Evolutionary conservation across 129 eudicot genomes (phyloP).

Genomic region (Solidago caesia): DNA sequence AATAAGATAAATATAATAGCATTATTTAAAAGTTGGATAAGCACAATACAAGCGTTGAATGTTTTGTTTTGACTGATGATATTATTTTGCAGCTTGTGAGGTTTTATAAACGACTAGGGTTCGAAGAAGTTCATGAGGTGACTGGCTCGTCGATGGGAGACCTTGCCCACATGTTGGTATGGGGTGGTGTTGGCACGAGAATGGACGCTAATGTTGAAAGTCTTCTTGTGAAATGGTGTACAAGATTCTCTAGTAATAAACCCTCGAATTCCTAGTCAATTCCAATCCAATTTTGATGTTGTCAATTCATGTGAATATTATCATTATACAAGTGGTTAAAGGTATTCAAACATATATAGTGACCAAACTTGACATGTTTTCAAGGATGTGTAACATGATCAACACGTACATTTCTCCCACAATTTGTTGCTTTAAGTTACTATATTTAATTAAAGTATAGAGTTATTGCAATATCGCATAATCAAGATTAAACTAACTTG

Average conservation of each 20-base stretch:
- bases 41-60: not conserved
- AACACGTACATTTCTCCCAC: not conserved
- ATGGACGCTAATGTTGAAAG: slow-evolving; percentile 69
- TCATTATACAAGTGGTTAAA: not conserved
- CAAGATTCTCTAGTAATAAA: slow-evolving; percentile 41
- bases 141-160: slow-evolving; percentile 61
- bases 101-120: slow-evolving; percentile 76
- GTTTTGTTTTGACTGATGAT: not conserved
- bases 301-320: not conserved
- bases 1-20: too few relatives aligned
- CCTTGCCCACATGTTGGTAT: slow-evolving; percentile 55
- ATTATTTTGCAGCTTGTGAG: slow-evolving; percentile 58
- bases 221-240: slow-evolving; percentile 76
- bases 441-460: not conserved
- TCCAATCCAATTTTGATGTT: not conserved
- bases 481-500: too few relatives aligned
- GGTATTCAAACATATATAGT: not conserved
- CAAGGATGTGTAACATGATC: not conserved
- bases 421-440: not conserved
- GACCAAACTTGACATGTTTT: not conserved
- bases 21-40: too few relatives aligned
- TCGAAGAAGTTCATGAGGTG: slow-evolving; percentile 69
- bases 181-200: slow-evolving; percentile 88
- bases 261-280: not conserved
- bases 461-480: too few relatives aligned